Conservation (phyloP, 2,329 filamentous ascomycete genomes). For the Alternaria sp. region DNA sequence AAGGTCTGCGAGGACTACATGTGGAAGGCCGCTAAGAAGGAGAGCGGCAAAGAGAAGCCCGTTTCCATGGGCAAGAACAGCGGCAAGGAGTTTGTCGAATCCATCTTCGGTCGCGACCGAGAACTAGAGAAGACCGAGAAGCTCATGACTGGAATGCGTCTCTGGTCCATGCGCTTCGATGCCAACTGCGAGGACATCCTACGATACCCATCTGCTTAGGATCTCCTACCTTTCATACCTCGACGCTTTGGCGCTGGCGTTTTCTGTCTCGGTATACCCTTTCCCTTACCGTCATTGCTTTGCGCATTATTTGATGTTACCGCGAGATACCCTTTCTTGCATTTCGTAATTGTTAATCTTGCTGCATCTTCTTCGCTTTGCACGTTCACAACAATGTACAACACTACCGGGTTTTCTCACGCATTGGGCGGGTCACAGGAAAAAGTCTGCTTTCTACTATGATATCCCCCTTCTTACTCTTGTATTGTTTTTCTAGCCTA, state of each 20-base stretch:
- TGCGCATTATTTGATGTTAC: constrained; percentile 39
- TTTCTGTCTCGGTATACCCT: constrained; percentile 30
- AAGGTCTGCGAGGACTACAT: constrained; percentile 94
- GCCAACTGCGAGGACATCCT: constrained; percentile 95
- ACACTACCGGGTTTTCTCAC: constrained; percentile 37
- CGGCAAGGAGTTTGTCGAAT: constrained; percentile 93
- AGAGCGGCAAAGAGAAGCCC: constrained; percentile 66
- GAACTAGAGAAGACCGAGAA: constrained; percentile 90
- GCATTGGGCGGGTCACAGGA: constrained; percentile 46
- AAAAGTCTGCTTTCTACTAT: constrained; percentile 46
- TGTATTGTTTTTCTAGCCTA: constrained; percentile 21
- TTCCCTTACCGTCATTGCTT: constrained; percentile 23
- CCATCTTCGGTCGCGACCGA: constrained; percentile 89
- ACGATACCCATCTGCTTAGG: constrained; percentile 54
- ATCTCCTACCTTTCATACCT: constrained; percentile 17
- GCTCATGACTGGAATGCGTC: constrained; percentile 85
- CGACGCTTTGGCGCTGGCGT: constrained; percentile 36
- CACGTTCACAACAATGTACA: constrained; percentile 43
- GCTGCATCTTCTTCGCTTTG: constrained; percentile 42
- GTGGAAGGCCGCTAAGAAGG: constrained; percentile 82
- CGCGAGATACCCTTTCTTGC: constrained; percentile 50
- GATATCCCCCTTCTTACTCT: constrained; percentile 39
- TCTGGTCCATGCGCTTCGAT: constrained; percentile 94
- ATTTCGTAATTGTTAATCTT: constrained; percentile 46
- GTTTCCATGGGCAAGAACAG: constrained; percentile 84